A percentile compares a stretch with the other conserved stretches of the same genome.
phyloP scores from a whole-genome alignment of 768 basidiomycete species.

The Phlebiopsis flavidoalba region DNA sequence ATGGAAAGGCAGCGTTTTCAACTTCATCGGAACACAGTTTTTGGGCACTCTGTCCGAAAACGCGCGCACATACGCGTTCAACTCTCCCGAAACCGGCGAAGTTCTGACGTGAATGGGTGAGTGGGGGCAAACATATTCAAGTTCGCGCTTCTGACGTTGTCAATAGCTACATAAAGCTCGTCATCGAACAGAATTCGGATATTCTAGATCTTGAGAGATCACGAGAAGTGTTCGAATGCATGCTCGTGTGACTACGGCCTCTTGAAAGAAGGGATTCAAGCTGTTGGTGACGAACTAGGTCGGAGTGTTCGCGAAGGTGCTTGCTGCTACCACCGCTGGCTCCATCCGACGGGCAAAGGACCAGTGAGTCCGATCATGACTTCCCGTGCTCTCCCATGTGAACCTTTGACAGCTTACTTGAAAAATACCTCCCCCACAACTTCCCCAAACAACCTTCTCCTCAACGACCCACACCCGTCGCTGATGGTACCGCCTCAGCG shows the following conservation, averaged over 20 bases:
- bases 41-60: conserved; percentile 19
- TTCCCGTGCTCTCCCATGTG: neutral
- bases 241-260: conserved; percentile 20
- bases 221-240: conserved; percentile 18
- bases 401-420: conserved; percentile 7
- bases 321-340: conserved; percentile 10
- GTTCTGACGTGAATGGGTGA: conserved; percentile 7
- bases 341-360: conserved; percentile 10
- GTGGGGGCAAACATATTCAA: neutral
- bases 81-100: conserved; percentile 15
- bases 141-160: neutral
- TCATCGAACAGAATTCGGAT: conserved; percentile 9
- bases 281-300: conserved; percentile 20
- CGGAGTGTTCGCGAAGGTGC: conserved; percentile 18
- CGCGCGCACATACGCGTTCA: conserved; percentile 16
- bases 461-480: conserved; percentile 10
- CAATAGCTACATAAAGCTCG: conserved; percentile 16
- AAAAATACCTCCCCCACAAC: conserved; percentile 13
- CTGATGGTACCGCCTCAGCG: conserved; percentile 8
- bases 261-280: conserved; percentile 20
- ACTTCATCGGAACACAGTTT: conserved; percentile 14
- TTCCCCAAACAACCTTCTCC: conserved; percentile 11
- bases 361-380: conserved; percentile 5
- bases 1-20: conserved; percentile 16
- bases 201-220: conserved; percentile 8